Evolutionary conservation across 2,329 filamentous ascomycete species (phyloP).

Genomic region (Grosmannia huntii): DNA sequence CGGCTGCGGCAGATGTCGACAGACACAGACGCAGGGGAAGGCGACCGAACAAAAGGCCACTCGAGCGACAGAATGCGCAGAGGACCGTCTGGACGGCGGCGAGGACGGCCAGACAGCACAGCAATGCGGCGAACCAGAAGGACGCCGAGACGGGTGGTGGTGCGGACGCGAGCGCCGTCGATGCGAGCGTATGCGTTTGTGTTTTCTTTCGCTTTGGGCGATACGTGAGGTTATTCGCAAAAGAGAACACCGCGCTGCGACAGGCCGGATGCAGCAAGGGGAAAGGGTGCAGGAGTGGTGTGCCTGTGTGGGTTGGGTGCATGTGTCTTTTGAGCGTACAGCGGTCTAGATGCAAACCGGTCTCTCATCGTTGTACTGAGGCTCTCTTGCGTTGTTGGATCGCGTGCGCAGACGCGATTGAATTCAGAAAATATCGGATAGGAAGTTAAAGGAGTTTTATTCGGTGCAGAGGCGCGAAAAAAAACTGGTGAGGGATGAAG

Average conservation of each 20-base stretch:
- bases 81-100: too few species aligned
- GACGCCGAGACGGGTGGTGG: not conserved
- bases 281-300: not conserved
- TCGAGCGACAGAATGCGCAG: too few species aligned
- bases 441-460: constrained; percentile 13
- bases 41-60: too few species aligned
- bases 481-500: not conserved
- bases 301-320: not conserved
- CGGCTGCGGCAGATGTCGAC: too few species aligned
- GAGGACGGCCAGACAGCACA: too few species aligned
- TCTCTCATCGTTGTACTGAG: constrained; percentile 8
- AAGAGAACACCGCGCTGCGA: not conserved
- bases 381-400: not conserved
- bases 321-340: not conserved
- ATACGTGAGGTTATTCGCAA: constrained; percentile 8
- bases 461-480: not conserved
- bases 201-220: constrained; percentile 3
- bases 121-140: not conserved
- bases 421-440: constrained; percentile 7
- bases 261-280: not conserved
- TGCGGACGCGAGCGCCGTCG: not conserved
- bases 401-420: not conserved
- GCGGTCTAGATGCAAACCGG: not conserved
- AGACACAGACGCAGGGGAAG: too few species aligned
- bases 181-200: not conserved